Conservation (phyloP, 1,284 basidiomycete species). For the Irpex rosettiformis region DNA sequence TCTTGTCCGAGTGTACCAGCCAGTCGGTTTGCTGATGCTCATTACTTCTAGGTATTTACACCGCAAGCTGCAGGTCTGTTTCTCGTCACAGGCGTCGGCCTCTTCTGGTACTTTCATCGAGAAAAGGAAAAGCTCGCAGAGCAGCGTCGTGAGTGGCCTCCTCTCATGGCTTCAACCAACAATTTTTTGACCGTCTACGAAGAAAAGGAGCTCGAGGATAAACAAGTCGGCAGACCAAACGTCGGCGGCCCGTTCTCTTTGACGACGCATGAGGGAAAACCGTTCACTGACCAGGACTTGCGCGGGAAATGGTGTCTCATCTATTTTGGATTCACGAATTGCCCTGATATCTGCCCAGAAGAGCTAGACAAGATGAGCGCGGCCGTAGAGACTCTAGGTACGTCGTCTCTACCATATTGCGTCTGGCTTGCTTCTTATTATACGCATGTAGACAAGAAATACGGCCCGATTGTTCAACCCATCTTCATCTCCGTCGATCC, state of each 20-base stretch:
- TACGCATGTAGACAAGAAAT: constrained; percentile 55
- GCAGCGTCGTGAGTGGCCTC: constrained; percentile 31
- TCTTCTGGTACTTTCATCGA: constrained; percentile 86
- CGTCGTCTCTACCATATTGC: constrained; percentile 26
- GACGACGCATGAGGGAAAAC: constrained; percentile 60
- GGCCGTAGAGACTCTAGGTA: constrained; percentile 77
- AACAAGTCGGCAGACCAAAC: constrained; percentile 63
- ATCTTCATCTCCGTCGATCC: constrained; percentile 97
- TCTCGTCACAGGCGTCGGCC: constrained; percentile 73
- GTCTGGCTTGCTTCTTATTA: constrained; percentile 2
- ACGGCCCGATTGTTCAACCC: constrained; percentile 69
- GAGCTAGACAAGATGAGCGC: constrained; percentile 95
- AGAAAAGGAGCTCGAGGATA: constrained; percentile 67
- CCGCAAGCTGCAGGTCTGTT: constrained; percentile 83
- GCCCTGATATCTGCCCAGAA: constrained; percentile 98
- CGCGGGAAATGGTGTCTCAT: constrained; percentile 86
- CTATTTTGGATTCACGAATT: constrained; percentile 97
- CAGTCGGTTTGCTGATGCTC: background rate
- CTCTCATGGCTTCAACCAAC: background rate
- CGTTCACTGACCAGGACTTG: constrained; percentile 84
- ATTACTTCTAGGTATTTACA: constrained; percentile 82
- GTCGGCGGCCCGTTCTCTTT: constrained; percentile 91
- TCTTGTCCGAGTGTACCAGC: background rate
- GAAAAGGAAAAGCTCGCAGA: constrained; percentile 84
- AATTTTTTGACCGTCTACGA: background rate